Evolutionary conservation across 2,329 filamentous ascomycete species (phyloP).

Genomic region (Tolypocladium nubicola): DNA sequence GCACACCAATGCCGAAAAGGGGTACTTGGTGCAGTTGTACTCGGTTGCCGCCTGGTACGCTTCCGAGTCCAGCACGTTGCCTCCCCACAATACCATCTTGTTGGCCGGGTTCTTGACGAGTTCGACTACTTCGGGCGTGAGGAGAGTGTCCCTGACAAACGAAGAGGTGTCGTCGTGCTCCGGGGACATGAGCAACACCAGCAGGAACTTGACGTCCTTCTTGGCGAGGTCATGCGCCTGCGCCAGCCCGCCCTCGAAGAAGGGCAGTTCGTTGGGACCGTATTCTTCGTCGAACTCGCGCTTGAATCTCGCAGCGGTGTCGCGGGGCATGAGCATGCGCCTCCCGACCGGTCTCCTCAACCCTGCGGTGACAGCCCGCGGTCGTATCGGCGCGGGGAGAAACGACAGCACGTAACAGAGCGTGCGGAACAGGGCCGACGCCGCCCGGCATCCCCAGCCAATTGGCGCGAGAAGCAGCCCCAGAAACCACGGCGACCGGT

Average conservation of each 20-base stretch:
- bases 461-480: conserved; percentile 74
- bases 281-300: conserved; percentile 95
- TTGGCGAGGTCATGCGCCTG: conserved; percentile 86
- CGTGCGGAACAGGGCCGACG: conserved; percentile 59
- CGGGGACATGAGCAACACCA: conserved; percentile 81
- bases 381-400: conserved; percentile 55
- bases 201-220: conserved; percentile 78
- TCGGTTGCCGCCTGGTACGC: conserved; percentile 87
- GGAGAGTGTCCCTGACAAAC: conserved; percentile 74
- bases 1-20: conserved; percentile 77
- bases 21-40: conserved; percentile 83
- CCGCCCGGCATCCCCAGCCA: conserved; percentile 61
- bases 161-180: conserved; percentile 86
- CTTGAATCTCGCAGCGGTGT: conserved; percentile 80
- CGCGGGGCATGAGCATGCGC: conserved; percentile 68
- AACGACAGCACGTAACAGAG: conserved; percentile 74
- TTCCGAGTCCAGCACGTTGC: conserved; percentile 86
- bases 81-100: conserved; percentile 83
- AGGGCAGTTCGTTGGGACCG: conserved; percentile 59
- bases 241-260: conserved; percentile 82
- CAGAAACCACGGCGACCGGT: conserved; percentile 64
- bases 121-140: conserved; percentile 60
- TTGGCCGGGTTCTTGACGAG: conserved; percentile 68
- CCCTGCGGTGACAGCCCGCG: conserved; percentile 40
- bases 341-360: conserved; percentile 56